Evolutionary conservation across 1,139 yeast genomes (phyloP), one percentile per base, ranked within the genome.

Genomic region (Candida sp.): DNA sequence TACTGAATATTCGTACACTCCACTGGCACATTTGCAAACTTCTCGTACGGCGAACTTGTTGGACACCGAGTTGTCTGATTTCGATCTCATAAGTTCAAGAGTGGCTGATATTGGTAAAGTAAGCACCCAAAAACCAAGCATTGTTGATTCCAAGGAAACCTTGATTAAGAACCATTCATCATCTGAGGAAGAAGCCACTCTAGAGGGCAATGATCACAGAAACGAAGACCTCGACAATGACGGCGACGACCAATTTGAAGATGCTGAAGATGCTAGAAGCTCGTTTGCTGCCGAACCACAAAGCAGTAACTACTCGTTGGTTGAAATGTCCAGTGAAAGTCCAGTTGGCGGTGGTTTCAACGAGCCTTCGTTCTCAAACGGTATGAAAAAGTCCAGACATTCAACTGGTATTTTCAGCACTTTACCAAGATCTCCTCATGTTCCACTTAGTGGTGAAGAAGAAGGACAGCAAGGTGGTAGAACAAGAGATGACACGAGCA

Each of bases 31-130:
- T 25, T 25, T 34, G 11, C 41, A 34, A 39, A 25, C 27, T 23
- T 30, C 42, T 7, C 34, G 27, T 25, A 45, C 44, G 28, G 47
- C 27, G 27, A 22, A 46, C 31, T n/a, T 46, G 37, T 44, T 60
- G 38, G 72, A 64, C 17, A 57, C 62, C 43, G 73, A 68, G 33
- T 60, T 63, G 46, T 69, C 73, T 3, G 66, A 67, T 54, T 63
- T 67, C 49, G 75, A 70, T 47, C 52, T 72, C 25, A 65, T 70
- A 26, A 70, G 75, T 51, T 60, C 70, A 7, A 63, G 70, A 50
- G 66, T 70, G 22, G 75, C 73, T 5, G 72, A 68, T 44, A 55
- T 72, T 34, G 74, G 72, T 1, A 65, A 63, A 42, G 46, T 62
- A 31, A 68, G 60, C 47, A 63, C 57, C 9, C 54, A 56, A 28